Evolutionary conservation across 2,329 filamentous ascomycete species (phyloP), one percentile per base, ranked within the genome.

Genomic region (Fusarium metavorans): DNA sequence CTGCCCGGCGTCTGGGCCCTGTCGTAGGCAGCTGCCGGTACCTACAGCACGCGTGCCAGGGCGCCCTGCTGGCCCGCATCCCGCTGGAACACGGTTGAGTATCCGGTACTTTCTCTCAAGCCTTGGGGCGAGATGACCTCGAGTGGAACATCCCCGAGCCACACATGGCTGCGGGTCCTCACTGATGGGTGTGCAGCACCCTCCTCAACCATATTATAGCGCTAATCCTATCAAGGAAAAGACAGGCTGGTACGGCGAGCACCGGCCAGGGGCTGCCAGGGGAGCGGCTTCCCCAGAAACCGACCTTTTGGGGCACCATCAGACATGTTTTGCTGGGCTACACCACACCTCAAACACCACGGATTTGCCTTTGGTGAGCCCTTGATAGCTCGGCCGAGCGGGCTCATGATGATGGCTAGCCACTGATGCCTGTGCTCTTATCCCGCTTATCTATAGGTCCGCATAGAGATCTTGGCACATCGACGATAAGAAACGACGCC

Each of bases 191-290:
- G 71, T 76, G 76, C 76, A 80, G 77, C 74, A 70, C 77, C 74
- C 78, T 83, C 76, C 85, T 86, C 85, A 86, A 86, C 84, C 83
- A 86, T 85, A 84, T 84, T 80, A 41, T 23, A 10, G 56, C 57
- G 66, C 83, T 83, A 84, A 69, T 8, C 82, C 78, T 41, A 66
- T 77, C 72, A 18, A 1, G 76, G 82, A 27, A 77, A 80, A 41
- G 62, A 66, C 58, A 37, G 48, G 54, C 54, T 69, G 50, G 50
- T 35, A 61, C 66, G 72, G 73, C 58, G 64, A 76, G 67, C 72
- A 76, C 60, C 67, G 50, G 70, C 71, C 78, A 78, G 77, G 77
- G 77, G 71, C 63, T 65, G 59, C 71, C 74, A 78, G 75, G 77
- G 76, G 78, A 73, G 68, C 62, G 54, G 61, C 67, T 79, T 78